A percentile compares a stretch with the other conserved stretches of the same genome.
Conservation (phyloP, 129 eudicot species). For the Lonicera japonica region DNA sequence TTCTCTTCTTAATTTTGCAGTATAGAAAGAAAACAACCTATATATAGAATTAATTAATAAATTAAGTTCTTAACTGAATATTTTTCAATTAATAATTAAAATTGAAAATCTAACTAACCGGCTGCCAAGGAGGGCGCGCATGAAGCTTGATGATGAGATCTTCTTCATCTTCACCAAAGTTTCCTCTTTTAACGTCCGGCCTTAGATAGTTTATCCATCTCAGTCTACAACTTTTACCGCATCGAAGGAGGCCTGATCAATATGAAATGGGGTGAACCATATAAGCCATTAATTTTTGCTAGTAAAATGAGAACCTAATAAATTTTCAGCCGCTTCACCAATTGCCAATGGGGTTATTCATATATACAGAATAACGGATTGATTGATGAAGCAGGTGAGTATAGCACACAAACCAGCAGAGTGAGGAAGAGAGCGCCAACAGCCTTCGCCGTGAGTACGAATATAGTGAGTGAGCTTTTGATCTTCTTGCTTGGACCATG, state of each 20-base stretch:
- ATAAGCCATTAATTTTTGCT: too few relatives aligned
- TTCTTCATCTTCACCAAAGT: slow-evolving; percentile 42
- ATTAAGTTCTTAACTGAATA: background rate
- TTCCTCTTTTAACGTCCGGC: slow-evolving; percentile 28
- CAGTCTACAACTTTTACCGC: slow-evolving; percentile 31
- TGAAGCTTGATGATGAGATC: slow-evolving; percentile 50
- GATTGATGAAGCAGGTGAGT: too few relatives aligned
- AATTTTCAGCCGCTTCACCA: too few relatives aligned
- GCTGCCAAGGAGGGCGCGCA: slow-evolving; percentile 35
- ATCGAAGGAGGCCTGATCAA: slow-evolving; percentile 26
- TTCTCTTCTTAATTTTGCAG: too few relatives aligned
- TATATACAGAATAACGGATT: too few relatives aligned
- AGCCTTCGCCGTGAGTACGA: slow-evolving; percentile 30
- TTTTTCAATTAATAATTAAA: too few relatives aligned
- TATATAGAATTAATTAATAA: background rate
- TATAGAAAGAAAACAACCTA: too few relatives aligned
- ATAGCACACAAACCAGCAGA: slow-evolving; percentile 29
- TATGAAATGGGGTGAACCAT: background rate
- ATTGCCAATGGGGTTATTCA: too few relatives aligned
- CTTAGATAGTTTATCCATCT: slow-evolving; percentile 36
- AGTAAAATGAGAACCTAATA: too few relatives aligned
- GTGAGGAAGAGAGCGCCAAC: slow-evolving; percentile 31
- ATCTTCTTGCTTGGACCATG: slow-evolving; percentile 50
- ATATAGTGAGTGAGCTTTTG: slow-evolving; percentile 29
- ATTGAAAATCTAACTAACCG: slow-evolving; percentile 10